Evolutionary conservation across 2,329 filamentous ascomycete genomes (phyloP).

Genomic region (Sphaerulina vaccinii): DNA sequence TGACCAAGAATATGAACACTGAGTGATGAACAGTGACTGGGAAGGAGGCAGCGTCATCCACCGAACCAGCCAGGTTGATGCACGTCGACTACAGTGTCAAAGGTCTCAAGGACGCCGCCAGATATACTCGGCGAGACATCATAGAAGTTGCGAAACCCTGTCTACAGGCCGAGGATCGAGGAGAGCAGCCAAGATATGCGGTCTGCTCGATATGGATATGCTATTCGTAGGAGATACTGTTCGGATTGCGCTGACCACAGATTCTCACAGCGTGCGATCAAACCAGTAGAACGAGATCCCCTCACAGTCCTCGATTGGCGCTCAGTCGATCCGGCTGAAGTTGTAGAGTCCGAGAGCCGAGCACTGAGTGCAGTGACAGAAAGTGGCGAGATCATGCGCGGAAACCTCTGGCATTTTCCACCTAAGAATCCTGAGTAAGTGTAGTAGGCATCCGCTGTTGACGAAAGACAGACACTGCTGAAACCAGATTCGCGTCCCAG

Average conservation of each 20-base stretch:
- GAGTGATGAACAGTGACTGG: background rate
- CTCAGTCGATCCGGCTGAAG: slow-evolving; percentile 3
- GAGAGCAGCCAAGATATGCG: slow-evolving; percentile 7
- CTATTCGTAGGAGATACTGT: too few relatives aligned
- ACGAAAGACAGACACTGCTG: too few relatives aligned
- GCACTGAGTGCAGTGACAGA: background rate
- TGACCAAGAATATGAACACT: background rate
- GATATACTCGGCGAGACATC: slow-evolving; percentile 5
- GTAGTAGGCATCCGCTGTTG: too few relatives aligned
- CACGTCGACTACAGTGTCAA: slow-evolving; percentile 3
- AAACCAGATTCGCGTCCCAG: too few relatives aligned
- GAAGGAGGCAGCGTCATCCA: background rate
- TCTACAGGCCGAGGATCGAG: slow-evolving; percentile 7
- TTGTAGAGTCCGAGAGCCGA: background rate
- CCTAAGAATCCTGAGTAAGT: slow-evolving; percentile 7
- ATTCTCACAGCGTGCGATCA: slow-evolving; percentile 9
- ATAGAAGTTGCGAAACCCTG: background rate
- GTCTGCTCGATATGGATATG: slow-evolving; percentile 5
- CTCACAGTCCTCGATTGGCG: slow-evolving; percentile 10
- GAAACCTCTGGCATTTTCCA: background rate
- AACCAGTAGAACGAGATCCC: slow-evolving; percentile 10
- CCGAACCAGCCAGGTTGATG: background rate
- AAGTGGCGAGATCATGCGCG: background rate
- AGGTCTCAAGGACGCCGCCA: slow-evolving; percentile 3
- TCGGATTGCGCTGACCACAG: too few relatives aligned